These are phyloP conservation scores for Fusarium incarnatum DNA, from an alignment of 2,329 filamentous ascomycete genomes.

Conservation along the genomic window DNA sequence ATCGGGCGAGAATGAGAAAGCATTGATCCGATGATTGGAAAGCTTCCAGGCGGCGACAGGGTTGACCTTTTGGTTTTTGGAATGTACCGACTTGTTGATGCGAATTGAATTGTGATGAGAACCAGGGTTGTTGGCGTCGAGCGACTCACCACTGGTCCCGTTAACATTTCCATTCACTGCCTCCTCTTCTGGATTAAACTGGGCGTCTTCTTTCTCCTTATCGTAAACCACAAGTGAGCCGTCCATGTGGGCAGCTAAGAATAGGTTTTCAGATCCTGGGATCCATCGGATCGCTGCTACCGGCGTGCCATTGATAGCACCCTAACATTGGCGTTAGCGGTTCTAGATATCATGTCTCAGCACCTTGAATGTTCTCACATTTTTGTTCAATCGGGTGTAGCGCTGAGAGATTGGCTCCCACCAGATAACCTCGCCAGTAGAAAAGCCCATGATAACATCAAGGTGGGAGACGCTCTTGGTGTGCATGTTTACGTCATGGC, in stretches of 20 bases:
- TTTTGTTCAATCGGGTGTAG: conserved; percentile 96
- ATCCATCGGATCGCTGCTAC: conserved; percentile 93
- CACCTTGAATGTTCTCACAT: conserved; percentile 63
- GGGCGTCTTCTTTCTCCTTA: conserved; percentile 92
- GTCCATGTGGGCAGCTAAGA: conserved; percentile 92
- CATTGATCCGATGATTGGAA: conserved; percentile 89
- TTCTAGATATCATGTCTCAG: neutral
- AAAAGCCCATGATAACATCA: conserved; percentile 95
- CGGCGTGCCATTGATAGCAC: conserved; percentile 86
- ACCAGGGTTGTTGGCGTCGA: conserved; percentile 51
- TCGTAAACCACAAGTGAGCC: conserved; percentile 94
- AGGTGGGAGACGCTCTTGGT: conserved; percentile 85
- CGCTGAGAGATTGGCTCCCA: conserved; percentile 97
- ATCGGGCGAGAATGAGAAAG: conserved; percentile 92
- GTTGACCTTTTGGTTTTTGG: conserved; percentile 92
- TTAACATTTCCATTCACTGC: conserved; percentile 58
- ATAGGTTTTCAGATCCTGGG: conserved; percentile 91
- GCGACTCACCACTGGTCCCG: conserved; percentile 57
- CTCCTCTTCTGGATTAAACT: conserved; percentile 78
- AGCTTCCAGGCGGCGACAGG: conserved; percentile 93
- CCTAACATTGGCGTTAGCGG: conserved; percentile 60
- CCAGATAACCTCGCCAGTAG: conserved; percentile 97
- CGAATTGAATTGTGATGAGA: conserved; percentile 65
- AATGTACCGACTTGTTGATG: conserved; percentile 91
- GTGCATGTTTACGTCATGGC: conserved; percentile 88